Percentiles rank a stretch among this genome's conserved stretches.
These are phyloP conservation scores for Fomitopsis pulvina DNA, from an alignment of 768 basidiomycete genomes.

Conservation along the genomic window DNA sequence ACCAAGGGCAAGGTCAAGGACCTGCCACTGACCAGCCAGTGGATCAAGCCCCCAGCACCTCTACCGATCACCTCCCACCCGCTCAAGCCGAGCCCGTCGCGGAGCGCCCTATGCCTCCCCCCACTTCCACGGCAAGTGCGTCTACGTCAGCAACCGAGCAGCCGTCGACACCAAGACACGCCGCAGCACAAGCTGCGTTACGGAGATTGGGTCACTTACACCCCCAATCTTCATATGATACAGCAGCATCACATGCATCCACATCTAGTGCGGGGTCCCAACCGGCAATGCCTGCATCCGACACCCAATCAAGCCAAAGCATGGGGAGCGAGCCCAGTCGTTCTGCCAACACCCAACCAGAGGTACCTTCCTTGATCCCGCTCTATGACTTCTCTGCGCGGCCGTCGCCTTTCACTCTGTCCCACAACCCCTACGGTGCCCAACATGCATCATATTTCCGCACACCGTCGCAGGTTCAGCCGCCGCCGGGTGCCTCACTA, in stretches of 20 bases:
- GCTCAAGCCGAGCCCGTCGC: background rate
- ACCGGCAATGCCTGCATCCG: conserved; percentile 8
- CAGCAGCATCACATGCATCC: conserved; percentile 1
- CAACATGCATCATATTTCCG: background rate
- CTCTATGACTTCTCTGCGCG: conserved; percentile 29
- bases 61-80: background rate
- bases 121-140: conserved; percentile 8
- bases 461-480: background rate
- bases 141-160: conserved; percentile 12
- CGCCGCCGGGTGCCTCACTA: background rate
- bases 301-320: background rate
- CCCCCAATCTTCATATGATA: conserved; percentile 8
- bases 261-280: conserved; percentile 1
- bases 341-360: conserved; percentile 8
- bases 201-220: conserved; percentile 33
- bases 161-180: conserved; percentile 35
- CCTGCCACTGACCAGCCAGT: conserved; percentile 14
- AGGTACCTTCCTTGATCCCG: conserved; percentile 32
- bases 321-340: background rate
- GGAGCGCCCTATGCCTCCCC: background rate
- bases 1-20: conserved; percentile 10
- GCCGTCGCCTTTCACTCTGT: conserved; percentile 2
- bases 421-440: background rate
- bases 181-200: conserved; percentile 64
- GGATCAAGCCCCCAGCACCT: background rate